Conservation (phyloP, 495 filamentous ascomycete species). For the Aspergillus asperescens region DNA sequence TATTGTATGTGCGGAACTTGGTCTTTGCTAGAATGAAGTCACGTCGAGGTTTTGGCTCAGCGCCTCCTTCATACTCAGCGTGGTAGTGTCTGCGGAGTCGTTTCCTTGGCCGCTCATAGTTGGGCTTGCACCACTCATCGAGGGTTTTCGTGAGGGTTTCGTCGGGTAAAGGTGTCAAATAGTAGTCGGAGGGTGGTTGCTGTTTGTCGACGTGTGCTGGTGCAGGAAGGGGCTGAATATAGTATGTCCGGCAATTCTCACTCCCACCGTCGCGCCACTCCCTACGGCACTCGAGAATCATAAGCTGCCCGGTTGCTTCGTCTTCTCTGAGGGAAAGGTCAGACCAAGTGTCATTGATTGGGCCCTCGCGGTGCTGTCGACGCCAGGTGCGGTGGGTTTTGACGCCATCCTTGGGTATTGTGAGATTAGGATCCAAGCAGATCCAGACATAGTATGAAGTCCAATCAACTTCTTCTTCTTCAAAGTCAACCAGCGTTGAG, state of each 20-base stretch:
- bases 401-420: slow-evolving; percentile 23
- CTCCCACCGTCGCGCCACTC: slow-evolving; percentile 62
- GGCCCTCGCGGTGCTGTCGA: slow-evolving; percentile 64
- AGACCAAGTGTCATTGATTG: slow-evolving; percentile 73
- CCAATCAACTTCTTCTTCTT: slow-evolving; percentile 63
- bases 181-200: slow-evolving; percentile 10
- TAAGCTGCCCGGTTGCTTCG: slow-evolving; percentile 53
- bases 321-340: slow-evolving; percentile 60
- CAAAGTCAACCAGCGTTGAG: slow-evolving; percentile 59
- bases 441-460: slow-evolving; percentile 66
- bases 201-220: slow-evolving; percentile 25
- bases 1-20: slow-evolving; percentile 55
- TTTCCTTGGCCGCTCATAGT: slow-evolving; percentile 33
- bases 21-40: slow-evolving; percentile 55
- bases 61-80: slow-evolving; percentile 42
- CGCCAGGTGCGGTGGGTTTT: slow-evolving; percentile 52
- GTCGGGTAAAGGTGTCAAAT: slow-evolving; percentile 21
- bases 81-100: slow-evolving; percentile 42
- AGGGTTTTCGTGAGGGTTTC: slow-evolving; percentile 29
- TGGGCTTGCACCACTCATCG: slow-evolving; percentile 29
- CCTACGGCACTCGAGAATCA: slow-evolving; percentile 64
- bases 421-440: slow-evolving; percentile 47
- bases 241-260: slow-evolving; percentile 62
- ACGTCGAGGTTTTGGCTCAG: slow-evolving; percentile 35
- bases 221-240: slow-evolving; percentile 54